These are phyloP conservation scores for Sphaerostilbella broomeana DNA, from an alignment of 2,329 filamentous ascomycete species.

Conservation along the genomic window DNA sequence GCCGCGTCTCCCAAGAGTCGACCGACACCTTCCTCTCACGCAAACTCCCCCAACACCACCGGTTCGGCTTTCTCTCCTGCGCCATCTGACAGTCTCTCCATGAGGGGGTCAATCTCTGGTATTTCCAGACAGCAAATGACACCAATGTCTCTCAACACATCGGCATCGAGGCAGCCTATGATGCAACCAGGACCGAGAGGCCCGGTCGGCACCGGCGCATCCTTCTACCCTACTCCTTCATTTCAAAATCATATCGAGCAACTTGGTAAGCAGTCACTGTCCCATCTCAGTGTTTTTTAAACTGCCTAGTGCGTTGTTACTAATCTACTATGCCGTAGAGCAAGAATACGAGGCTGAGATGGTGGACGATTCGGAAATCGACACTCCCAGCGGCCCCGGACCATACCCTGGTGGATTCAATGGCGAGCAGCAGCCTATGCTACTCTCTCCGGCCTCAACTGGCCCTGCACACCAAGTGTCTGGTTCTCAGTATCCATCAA, in stretches of 20 bases:
- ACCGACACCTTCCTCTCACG: constrained; percentile 75
- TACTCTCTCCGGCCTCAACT: constrained; percentile 36
- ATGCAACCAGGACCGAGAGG: constrained; percentile 32
- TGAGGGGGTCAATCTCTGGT: constrained; percentile 33
- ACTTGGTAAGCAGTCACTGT: constrained; percentile 65
- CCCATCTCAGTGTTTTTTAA: neutral
- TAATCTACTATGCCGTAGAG: constrained; percentile 55
- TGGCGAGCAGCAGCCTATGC: constrained; percentile 35
- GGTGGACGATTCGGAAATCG: constrained; percentile 73
- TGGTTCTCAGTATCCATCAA: constrained; percentile 50
- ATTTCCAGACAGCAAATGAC: constrained; percentile 28
- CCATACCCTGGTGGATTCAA: constrained; percentile 57
- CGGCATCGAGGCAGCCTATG: constrained; percentile 25
- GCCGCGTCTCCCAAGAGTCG: constrained; percentile 63
- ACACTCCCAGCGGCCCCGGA: constrained; percentile 58
- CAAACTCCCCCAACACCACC: constrained; percentile 48
- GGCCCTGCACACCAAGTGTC: constrained; percentile 32
- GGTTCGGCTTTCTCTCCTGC: constrained; percentile 38
- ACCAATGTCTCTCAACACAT: constrained; percentile 21
- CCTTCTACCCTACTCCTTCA: constrained; percentile 71
- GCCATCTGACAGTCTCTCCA: constrained; percentile 41
- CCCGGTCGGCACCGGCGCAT: constrained; percentile 32
- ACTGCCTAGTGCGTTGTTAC: neutral
- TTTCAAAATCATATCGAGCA: constrained; percentile 95
- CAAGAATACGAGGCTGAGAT: constrained; percentile 94